A percentile compares a stretch with the other conserved stretches of the same genome.
phyloP scores from a whole-genome alignment of 2,329 filamentous ascomycete genomes.

The Cladophialophora psammophila region DNA sequence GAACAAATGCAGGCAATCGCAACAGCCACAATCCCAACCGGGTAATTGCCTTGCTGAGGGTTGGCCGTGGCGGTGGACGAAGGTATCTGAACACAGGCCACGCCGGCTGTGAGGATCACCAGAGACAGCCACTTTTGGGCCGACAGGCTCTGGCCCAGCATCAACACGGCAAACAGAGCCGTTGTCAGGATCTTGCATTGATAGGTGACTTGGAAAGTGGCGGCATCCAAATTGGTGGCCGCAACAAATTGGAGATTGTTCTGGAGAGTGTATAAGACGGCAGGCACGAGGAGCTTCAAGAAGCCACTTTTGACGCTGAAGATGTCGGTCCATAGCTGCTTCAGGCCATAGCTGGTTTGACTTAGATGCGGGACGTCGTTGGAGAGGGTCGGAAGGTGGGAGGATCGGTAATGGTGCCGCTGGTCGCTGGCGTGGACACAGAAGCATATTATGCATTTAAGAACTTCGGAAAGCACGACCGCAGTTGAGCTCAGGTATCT shows the following conservation, averaged over 20 bases:
- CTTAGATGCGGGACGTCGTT: slow-evolving; percentile 40
- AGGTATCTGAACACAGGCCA: slow-evolving; percentile 84
- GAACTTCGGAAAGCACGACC: slow-evolving; percentile 89
- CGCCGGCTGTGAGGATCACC: slow-evolving; percentile 79
- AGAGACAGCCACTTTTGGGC: slow-evolving; percentile 80
- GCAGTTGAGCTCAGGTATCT: slow-evolving; percentile 93
- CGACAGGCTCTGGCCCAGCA: slow-evolving; percentile 76
- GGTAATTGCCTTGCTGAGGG: slow-evolving; percentile 62
- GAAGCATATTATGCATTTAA: slow-evolving; percentile 85
- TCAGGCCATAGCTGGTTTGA: slow-evolving; percentile 71
- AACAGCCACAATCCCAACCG: slow-evolving; percentile 67
- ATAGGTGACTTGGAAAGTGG: slow-evolving; percentile 91
- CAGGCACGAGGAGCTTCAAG: slow-evolving; percentile 84
- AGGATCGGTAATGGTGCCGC: slow-evolving; percentile 22
- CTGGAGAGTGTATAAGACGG: slow-evolving; percentile 85
- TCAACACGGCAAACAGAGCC: slow-evolving; percentile 81
- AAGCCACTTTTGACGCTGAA: slow-evolving; percentile 85
- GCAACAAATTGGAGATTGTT: slow-evolving; percentile 92
- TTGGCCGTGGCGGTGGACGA: slow-evolving; percentile 60
- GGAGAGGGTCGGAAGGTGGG: slow-evolving; percentile 25
- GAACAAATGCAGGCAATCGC: slow-evolving; percentile 79
- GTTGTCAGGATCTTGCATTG: slow-evolving; percentile 94
- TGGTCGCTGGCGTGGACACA: slow-evolving; percentile 82
- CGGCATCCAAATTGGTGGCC: slow-evolving; percentile 86
- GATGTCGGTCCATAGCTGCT: slow-evolving; percentile 78